Evolutionary conservation across 331 rosid species (phyloP).

Genomic region (Dryas integrifolia): DNA sequence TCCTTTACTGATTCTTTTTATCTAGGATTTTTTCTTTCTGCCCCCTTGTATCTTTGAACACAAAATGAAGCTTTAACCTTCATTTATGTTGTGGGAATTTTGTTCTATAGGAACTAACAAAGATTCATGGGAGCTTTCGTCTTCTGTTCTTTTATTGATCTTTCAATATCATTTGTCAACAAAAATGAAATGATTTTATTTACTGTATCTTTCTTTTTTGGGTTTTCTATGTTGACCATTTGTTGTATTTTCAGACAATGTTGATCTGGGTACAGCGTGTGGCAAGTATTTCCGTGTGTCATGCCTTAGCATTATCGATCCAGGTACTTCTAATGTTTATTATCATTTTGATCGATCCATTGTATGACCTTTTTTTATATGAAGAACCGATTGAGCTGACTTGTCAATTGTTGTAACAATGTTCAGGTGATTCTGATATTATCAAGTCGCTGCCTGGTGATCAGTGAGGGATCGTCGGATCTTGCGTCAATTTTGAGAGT

Average conservation of each 20-base stretch:
- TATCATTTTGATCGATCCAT: neutral
- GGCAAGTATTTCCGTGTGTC: conserved; percentile 50
- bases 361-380: neutral
- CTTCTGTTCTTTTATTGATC: neutral
- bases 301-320: conserved; percentile 43
- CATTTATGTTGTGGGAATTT: too few species aligned
- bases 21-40: neutral
- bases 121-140: neutral
- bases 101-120: too few species aligned
- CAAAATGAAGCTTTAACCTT: neutral
- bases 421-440: conserved; percentile 54
- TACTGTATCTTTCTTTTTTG: neutral
- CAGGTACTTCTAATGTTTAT: conserved; percentile 15
- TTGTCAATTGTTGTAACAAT: neutral
- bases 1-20: too few species aligned
- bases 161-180: neutral
- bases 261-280: conserved; percentile 47
- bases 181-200: neutral
- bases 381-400: conserved; percentile 8
- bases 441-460: conserved; percentile 47
- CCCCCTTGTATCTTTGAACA: neutral
- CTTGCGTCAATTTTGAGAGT: neutral
- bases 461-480: conserved; percentile 28
- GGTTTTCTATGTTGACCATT: neutral
- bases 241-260: conserved; percentile 31